phyloP scores from a whole-genome alignment of 2,329 filamentous ascomycete species.

The Gnomoniopsis sp. region DNA sequence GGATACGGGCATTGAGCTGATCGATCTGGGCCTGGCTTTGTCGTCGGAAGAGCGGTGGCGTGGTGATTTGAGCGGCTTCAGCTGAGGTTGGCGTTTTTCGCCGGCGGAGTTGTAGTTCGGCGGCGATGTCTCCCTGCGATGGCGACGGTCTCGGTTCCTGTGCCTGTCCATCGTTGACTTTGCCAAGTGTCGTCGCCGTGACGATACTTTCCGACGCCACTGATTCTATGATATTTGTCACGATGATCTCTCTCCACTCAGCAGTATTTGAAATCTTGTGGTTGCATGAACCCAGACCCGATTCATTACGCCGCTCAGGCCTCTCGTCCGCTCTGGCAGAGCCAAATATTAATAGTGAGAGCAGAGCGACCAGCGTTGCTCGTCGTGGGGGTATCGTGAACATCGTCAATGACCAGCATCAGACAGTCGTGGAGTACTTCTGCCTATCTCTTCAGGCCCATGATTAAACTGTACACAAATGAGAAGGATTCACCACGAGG shows the following conservation, averaged over 20 bases:
- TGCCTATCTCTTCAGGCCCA: neutral
- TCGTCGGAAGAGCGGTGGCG: slow-evolving; percentile 20
- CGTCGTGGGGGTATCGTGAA: slow-evolving; percentile 20
- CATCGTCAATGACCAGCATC: slow-evolving; percentile 16
- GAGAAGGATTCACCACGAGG: neutral
- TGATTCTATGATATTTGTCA: neutral
- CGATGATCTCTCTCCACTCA: neutral
- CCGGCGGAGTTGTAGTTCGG: neutral
- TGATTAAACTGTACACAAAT: neutral
- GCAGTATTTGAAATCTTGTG: neutral
- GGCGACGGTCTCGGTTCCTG: neutral
- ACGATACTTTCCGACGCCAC: neutral
- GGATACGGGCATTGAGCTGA: slow-evolving; percentile 19
- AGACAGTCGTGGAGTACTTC: neutral
- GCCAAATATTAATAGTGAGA: slow-evolving; percentile 23
- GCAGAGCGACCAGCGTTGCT: slow-evolving; percentile 21
- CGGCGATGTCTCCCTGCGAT: neutral
- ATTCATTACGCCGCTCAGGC: neutral
- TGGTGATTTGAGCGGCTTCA: slow-evolving; percentile 22
- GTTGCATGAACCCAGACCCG: neutral
- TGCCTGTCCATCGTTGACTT: neutral
- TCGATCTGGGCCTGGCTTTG: slow-evolving; percentile 25
- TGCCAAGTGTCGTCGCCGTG: neutral
- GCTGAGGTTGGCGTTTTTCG: slow-evolving; percentile 3
- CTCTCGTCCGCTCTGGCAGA: slow-evolving; percentile 22